Evolutionary conservation across 805 yeast genomes (phyloP).

Genomic region (Clavispora asparagi): DNA sequence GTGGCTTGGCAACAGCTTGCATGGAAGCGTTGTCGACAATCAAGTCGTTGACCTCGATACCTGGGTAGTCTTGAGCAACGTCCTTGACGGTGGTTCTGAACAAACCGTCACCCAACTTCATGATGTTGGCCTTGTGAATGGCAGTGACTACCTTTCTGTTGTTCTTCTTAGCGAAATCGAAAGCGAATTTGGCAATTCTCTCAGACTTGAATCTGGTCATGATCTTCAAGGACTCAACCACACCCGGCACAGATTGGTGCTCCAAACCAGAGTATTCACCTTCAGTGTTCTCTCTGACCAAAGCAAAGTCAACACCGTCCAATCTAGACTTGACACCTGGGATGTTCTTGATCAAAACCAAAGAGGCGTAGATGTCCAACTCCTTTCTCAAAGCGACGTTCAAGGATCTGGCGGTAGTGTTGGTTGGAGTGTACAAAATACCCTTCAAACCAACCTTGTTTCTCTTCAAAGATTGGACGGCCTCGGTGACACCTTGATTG

Average conservation of each 20-base stretch:
- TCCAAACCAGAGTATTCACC: conserved; percentile 98
- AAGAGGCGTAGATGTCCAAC: conserved; percentile 90
- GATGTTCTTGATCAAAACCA: conserved; percentile 88
- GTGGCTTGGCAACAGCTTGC: conserved; percentile 98
- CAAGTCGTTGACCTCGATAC: conserved; percentile 79
- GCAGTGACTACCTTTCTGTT: conserved; percentile 91
- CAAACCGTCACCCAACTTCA: conserved; percentile 98
- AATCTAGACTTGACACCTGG: conserved; percentile 92
- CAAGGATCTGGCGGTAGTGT: conserved; percentile 72
- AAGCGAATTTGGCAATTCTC: conserved; percentile 95
- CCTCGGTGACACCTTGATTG: conserved; percentile 60
- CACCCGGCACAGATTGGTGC: conserved; percentile 96
- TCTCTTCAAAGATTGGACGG: conserved; percentile 87
- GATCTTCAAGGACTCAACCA: conserved; percentile 93
- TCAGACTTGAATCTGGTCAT: conserved; percentile 93
- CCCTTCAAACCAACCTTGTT: conserved; percentile 97
- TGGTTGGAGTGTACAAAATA: conserved; percentile 85
- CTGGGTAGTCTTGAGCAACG: conserved; percentile 80
- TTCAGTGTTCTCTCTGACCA: conserved; percentile 98
- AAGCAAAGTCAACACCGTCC: conserved; percentile 83
- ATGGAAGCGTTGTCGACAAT: conserved; percentile 98
- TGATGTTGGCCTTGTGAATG: conserved; percentile 97
- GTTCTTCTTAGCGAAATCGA: conserved; percentile 90
- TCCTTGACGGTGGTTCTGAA: conserved; percentile 91
- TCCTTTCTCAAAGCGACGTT: conserved; percentile 97